Conservation (phyloP, 2,329 filamentous ascomycete species). For the Helminthosporium solani region DNA sequence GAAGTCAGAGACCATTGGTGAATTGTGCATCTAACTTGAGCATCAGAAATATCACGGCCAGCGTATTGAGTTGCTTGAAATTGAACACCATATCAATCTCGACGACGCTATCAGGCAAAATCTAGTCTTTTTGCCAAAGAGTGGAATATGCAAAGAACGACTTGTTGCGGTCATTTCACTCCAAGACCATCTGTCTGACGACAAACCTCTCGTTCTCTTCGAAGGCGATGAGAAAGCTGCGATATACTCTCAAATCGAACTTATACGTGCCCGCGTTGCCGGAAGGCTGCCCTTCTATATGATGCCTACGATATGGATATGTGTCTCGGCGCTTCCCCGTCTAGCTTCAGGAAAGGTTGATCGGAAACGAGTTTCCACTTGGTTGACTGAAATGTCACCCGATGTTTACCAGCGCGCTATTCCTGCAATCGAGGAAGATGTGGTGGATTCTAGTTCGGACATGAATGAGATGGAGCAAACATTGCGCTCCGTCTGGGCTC, state of each 20-base stretch:
- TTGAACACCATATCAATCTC: conserved; percentile 26
- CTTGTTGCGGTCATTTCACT: conserved; percentile 46
- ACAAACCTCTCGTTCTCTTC: conserved; percentile 14
- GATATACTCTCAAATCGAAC: conserved; percentile 3
- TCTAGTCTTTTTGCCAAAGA: conserved; percentile 44
- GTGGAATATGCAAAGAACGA: conserved; percentile 40
- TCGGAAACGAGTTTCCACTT: conserved; percentile 12
- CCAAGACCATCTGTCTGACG: conserved; percentile 28
- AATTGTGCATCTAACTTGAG: not conserved
- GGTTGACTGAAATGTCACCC: conserved; percentile 16
- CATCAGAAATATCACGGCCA: conserved; percentile 35
- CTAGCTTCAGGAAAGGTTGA: conserved; percentile 23
- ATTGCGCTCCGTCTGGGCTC: conserved; percentile 32
- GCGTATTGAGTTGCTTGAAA: conserved; percentile 28
- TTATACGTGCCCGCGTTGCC: conserved; percentile 5
- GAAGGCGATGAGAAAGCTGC: conserved; percentile 9
- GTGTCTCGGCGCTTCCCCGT: conserved; percentile 17
- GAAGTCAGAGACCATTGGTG: not conserved
- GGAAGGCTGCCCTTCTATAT: conserved; percentile 10
- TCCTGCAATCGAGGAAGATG: conserved; percentile 4
- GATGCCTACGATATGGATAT: conserved; percentile 16
- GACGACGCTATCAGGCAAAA: conserved; percentile 17
- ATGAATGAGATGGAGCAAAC: conserved; percentile 16
- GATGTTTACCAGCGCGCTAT: conserved; percentile 20
- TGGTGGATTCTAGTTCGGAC: conserved; percentile 1